phyloP scores from a whole-genome alignment of 495 filamentous ascomycete genomes.

The Trichoderma erinaceum region DNA sequence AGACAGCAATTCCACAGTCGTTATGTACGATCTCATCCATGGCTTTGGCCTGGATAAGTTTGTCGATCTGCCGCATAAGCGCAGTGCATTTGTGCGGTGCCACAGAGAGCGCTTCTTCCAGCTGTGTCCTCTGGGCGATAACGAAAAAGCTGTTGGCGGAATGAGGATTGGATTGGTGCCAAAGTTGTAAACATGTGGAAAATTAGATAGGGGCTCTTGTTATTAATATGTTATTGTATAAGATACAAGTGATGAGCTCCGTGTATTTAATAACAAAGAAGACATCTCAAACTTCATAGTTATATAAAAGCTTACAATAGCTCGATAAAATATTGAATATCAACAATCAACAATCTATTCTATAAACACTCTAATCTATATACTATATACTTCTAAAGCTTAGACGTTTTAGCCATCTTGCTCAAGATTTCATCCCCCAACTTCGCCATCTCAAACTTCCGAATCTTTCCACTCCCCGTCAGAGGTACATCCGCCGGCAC shows the following conservation, averaged over 20 bases:
- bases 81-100: conserved; percentile 54
- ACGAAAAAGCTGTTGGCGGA: conserved; percentile 41
- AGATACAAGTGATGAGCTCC: not conserved
- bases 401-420: conserved; percentile 22
- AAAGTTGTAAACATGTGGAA: conserved; percentile 31
- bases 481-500: conserved; percentile 51
- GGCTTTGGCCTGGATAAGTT: conserved; percentile 60
- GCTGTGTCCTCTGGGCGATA: conserved; percentile 52
- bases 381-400: conserved; percentile 16
- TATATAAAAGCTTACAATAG: not conserved
- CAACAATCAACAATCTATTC: not conserved
- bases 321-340: not conserved
- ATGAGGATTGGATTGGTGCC: conserved; percentile 40
- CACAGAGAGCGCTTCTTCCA: conserved; percentile 64
- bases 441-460: conserved; percentile 60
- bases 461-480: conserved; percentile 66
- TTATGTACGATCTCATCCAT: conserved; percentile 60
- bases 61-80: conserved; percentile 60
- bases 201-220: conserved; percentile 20
- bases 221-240: not conserved
- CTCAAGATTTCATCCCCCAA: conserved; percentile 47
- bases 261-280: not conserved
- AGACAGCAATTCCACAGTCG: conserved; percentile 51
- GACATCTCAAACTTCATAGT: too few relatives aligned
- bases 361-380: not conserved